Conservation (phyloP, 495 filamentous ascomycete genomes). For the Amorphotheca resinae region DNA sequence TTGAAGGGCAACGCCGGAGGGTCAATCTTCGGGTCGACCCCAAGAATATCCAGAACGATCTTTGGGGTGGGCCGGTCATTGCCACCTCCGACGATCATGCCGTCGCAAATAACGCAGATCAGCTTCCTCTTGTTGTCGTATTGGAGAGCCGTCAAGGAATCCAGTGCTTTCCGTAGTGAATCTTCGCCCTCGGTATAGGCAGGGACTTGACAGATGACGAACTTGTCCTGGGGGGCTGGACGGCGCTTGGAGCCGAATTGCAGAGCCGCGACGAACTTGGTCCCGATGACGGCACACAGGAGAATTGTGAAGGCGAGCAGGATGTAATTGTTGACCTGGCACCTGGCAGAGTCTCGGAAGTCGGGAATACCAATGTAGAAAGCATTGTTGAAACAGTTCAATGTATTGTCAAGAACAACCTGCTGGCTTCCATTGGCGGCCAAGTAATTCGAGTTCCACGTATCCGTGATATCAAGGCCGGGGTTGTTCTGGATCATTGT, state of each 20-base stretch:
- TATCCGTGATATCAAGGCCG: slow-evolving; percentile 60
- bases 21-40: slow-evolving; percentile 93
- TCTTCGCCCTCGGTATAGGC: slow-evolving; percentile 98
- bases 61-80: slow-evolving; percentile 96
- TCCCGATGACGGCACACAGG: slow-evolving; percentile 62
- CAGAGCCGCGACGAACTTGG: slow-evolving; percentile 89
- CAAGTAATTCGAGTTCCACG: slow-evolving; percentile 38
- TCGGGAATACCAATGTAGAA: slow-evolving; percentile 79
- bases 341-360: slow-evolving; percentile 63
- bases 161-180: slow-evolving; percentile 77
- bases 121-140: slow-evolving; percentile 98
- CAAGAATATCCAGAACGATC: slow-evolving; percentile 93
- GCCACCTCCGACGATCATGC: slow-evolving; percentile 90
- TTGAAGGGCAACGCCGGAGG: slow-evolving; percentile 88
- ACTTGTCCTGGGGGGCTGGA: slow-evolving; percentile 88
- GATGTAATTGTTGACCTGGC: slow-evolving; percentile 86
- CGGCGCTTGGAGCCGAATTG: slow-evolving; percentile 89
- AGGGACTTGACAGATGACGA: slow-evolving; percentile 95
- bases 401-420: slow-evolving; percentile 38
- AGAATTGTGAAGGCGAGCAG: slow-evolving; percentile 76
- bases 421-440: slow-evolving; percentile 27
- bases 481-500: slow-evolving; percentile 58
- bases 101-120: slow-evolving; percentile 87
- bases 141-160: slow-evolving; percentile 84
- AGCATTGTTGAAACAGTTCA: slow-evolving; percentile 69